A percentile compares a stretch with the other conserved stretches of the same genome.
Conservation (phyloP, 768 basidiomycete species). For the Erythrobasidium yunnanense region DNA sequence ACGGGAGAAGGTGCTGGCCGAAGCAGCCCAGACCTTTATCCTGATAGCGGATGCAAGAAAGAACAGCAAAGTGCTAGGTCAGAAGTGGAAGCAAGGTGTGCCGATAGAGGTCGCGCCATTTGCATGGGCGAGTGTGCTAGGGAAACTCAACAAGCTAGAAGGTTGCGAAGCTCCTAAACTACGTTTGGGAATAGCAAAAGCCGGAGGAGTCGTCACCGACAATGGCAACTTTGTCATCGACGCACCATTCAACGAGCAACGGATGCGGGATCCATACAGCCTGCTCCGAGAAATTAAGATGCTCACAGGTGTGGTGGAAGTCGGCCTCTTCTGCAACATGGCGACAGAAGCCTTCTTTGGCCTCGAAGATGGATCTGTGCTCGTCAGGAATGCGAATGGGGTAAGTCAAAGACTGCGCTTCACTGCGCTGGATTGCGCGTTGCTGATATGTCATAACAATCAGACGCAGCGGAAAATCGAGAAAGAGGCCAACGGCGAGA, state of each 20-base stretch:
- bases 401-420: neutral
- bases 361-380: slow-evolving; percentile 33
- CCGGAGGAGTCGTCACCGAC: slow-evolving; percentile 91
- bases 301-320: too few species aligned
- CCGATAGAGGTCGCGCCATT: slow-evolving; percentile 96
- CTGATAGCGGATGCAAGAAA: slow-evolving; percentile 93
- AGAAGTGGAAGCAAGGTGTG: slow-evolving; percentile 62
- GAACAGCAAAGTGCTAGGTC: slow-evolving; percentile 46
- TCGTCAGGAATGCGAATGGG: slow-evolving; percentile 26
- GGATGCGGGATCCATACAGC: slow-evolving; percentile 50
- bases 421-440: neutral
- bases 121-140: slow-evolving; percentile 78
- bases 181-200: slow-evolving; percentile 65
- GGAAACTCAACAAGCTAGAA: slow-evolving; percentile 43
- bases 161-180: slow-evolving; percentile 52
- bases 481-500: slow-evolving; percentile 1
- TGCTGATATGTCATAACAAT: neutral
- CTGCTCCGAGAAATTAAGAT: slow-evolving; percentile 66
- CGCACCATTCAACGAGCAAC: slow-evolving; percentile 67
- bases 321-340: slow-evolving; percentile 88
- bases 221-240: slow-evolving; percentile 96
- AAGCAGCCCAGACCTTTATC: slow-evolving; percentile 84
- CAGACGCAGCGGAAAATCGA: slow-evolving; percentile 21
- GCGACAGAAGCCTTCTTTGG: slow-evolving; percentile 88
- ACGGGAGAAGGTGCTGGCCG: slow-evolving; percentile 92